These are phyloP conservation scores for Penicillium salamii DNA, from an alignment of 495 filamentous ascomycete species.

Conservation along the genomic window DNA sequence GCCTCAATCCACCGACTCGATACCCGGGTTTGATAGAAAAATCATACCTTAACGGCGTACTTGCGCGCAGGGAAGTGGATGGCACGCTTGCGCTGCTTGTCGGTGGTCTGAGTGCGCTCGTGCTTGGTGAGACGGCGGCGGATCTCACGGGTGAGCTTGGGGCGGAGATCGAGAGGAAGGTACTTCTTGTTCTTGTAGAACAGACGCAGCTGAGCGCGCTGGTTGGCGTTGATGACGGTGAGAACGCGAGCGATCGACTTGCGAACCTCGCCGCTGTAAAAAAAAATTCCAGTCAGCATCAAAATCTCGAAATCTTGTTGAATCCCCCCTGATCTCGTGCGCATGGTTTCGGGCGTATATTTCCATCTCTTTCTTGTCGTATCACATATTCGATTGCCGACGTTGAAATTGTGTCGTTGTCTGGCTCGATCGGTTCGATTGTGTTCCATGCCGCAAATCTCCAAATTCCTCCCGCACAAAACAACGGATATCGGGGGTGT, in stretches of 20 bases:
- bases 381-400: neutral
- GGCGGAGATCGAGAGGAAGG: constrained; percentile 91
- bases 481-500: constrained; percentile 13
- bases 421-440: constrained; percentile 4
- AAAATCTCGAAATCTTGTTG: constrained; percentile 8
- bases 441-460: constrained; percentile 20
- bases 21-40: neutral
- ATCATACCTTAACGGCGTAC: constrained; percentile 92
- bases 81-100: constrained; percentile 90
- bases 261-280: constrained; percentile 87
- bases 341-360: neutral
- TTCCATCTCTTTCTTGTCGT: neutral
- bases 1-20: neutral
- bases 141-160: constrained; percentile 95
- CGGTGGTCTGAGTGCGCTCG: constrained; percentile 75
- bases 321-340: neutral
- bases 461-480: constrained; percentile 15
- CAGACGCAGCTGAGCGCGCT: constrained; percentile 92
- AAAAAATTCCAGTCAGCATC: constrained; percentile 24
- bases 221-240: constrained; percentile 99
- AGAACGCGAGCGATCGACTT: constrained; percentile 98
- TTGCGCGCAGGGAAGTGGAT: constrained; percentile 98
- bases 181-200: constrained; percentile 99
- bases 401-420: constrained; percentile 10
- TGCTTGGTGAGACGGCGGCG: constrained; percentile 86